Evolutionary conservation across 2,329 filamentous ascomycete species (phyloP), one percentile per base, ranked within the genome.

Genomic region (Monilinia polystroma): DNA sequence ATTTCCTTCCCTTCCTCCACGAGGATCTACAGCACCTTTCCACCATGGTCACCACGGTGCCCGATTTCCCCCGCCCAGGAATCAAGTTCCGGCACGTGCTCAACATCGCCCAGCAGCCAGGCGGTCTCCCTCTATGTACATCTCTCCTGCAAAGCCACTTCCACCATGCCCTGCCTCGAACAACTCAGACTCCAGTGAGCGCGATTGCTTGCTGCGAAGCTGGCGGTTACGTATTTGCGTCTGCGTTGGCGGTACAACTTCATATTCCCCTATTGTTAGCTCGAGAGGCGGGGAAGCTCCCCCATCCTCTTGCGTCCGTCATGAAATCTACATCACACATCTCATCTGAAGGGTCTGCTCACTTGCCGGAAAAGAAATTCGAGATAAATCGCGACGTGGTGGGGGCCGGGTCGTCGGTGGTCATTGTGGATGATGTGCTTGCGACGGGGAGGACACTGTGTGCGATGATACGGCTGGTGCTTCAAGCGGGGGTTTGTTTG

Each of bases 31-130:
- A 80, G 63, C 76, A 73, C 64, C 78, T 89, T 1, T 75, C 76
- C 35, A 66, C 75, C 38, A 86, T 88, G 84, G 81, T 87, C 18
- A 79, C 76, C 41, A 23, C 68, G 6, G 72, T 84, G 47, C 78
- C 81, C 32, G 71, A 83, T 73, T 87, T 85, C 73, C 85, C 86
- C 70, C 76, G 77, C 4, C 74, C 67, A 0, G 81, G 78, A 23
- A 81, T 87, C 70, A 72, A 81, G 4, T 89, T 88, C 73, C 84
- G 81, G 59, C 84, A 89, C 67, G 80, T 89, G 1, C 82, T 59
- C 32, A 43, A 47, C 41, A 59, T 59, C 3, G n/a, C 41, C 43
- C 56, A 59, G 12, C 26, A 59, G 11, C 26, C 26, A 5, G 56
- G 56, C n/a, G 56, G 56, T 32, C 73, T 88, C 35, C 58, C 69